phyloP scores from a whole-genome alignment of 2,329 filamentous ascomycete species.

The Zalaria obscura region DNA sequence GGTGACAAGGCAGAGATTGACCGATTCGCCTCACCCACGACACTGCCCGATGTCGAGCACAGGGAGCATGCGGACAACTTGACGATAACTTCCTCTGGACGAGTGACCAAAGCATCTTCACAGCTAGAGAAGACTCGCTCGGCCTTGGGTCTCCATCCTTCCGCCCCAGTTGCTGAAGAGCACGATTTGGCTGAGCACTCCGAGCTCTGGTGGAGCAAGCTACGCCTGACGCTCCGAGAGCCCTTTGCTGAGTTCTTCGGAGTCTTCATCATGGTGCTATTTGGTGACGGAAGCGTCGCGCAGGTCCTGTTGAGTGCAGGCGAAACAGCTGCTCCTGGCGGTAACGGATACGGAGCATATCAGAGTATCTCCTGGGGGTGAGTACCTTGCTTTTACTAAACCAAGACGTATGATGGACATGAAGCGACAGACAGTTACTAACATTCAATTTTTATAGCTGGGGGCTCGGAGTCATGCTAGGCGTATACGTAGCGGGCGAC shows the following conservation, averaged over 20 bases:
- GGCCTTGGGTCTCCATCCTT: constrained; percentile 23
- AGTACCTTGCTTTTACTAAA: constrained; percentile 3
- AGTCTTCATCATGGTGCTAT: constrained; percentile 26
- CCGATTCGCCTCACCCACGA: not conserved
- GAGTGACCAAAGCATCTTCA: constrained; percentile 4
- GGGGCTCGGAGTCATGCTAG: constrained; percentile 24
- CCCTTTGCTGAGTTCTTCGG: constrained; percentile 32
- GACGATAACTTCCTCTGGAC: not conserved
- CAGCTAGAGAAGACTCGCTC: constrained; percentile 4
- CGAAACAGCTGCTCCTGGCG: constrained; percentile 24
- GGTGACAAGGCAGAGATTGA: not conserved
- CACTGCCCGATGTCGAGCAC: not conserved
- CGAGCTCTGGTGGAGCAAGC: constrained; percentile 22
- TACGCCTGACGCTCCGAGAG: constrained; percentile 23
- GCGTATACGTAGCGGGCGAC: constrained; percentile 51
- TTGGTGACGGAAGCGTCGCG: constrained; percentile 29
- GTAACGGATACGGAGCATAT: constrained; percentile 26
- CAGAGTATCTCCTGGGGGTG: constrained; percentile 30
- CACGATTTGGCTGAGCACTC: constrained; percentile 22
- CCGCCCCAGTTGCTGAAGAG: constrained; percentile 26
- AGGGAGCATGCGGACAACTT: not conserved
- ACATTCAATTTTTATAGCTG: constrained; percentile 10
- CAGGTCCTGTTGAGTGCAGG: constrained; percentile 26
- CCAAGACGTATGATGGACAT: too few species aligned
- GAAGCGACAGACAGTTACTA: too few species aligned